Evolutionary conservation across 2,329 filamentous ascomycete species (phyloP).

Genomic region (Xylaria sp.): DNA sequence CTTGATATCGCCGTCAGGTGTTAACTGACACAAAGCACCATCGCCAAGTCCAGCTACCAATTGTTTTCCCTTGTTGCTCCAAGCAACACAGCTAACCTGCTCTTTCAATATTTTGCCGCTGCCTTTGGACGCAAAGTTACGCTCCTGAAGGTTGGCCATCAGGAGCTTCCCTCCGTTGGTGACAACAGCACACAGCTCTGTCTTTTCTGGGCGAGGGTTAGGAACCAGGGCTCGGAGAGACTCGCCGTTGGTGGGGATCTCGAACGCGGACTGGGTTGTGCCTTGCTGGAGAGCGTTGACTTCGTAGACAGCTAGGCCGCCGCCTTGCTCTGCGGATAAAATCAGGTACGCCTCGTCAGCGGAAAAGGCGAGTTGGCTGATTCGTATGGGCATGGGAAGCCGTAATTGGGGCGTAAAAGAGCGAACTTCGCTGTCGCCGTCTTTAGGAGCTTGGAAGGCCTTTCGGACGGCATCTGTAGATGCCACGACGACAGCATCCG

Average conservation of each 20-base stretch:
- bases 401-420: conserved; percentile 75
- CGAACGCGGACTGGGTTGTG: conserved; percentile 70
- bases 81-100: conserved; percentile 82
- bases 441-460: conserved; percentile 67
- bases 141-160: conserved; percentile 79
- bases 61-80: conserved; percentile 94
- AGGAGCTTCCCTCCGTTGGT: conserved; percentile 80
- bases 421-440: conserved; percentile 68
- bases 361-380: conserved; percentile 90
- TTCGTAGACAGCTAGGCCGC: conserved; percentile 84
- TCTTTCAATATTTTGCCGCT: conserved; percentile 70
- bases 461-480: conserved; percentile 79
- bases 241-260: conserved; percentile 77
- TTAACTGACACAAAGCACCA: conserved; percentile 82
- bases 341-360: conserved; percentile 86
- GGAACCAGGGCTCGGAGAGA: conserved; percentile 76
- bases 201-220: conserved; percentile 77
- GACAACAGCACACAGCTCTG: conserved; percentile 79
- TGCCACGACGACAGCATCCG: conserved; percentile 76
- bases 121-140: conserved; percentile 59
- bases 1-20: conserved; percentile 77
- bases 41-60: conserved; percentile 83
- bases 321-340: conserved; percentile 79
- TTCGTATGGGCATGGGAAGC: conserved; percentile 72
- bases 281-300: conserved; percentile 70